Evolutionary conservation across 176 grass and related monocot genomes (phyloP), one percentile per base, ranked within the genome.

Genomic region (Zea luxurians): DNA sequence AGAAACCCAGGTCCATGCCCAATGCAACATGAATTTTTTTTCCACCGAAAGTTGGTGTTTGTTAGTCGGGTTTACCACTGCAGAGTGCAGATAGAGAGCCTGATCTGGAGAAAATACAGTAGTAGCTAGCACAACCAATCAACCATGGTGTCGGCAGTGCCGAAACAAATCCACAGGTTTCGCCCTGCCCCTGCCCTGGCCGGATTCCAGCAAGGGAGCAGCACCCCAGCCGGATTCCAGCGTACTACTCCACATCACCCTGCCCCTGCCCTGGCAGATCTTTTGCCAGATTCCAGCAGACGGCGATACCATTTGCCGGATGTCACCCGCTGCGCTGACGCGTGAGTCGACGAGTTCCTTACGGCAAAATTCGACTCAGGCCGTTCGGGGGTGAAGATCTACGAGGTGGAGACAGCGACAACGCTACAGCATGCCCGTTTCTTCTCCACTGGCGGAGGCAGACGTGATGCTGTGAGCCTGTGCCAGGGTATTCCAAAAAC

Each of bases 261-360:
- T 50, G 48, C 48, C 48, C 4, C 13, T 75, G 44, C n/a, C n/a
- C n/a, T n/a, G 27, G 54, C 5, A 58, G 47, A 17, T 55, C 46
- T 18, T 70, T 8, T 27, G 52, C 38, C 52, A 17, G 34, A 65
- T 34, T 44, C 48, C 49, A 54, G 50, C 50, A 18, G 13, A 59
- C 38, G 42, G 68, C 66, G 38, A 66, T 48, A 70, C 36, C 38
- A 65, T 74, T 16, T 85, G 48, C 77, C 41, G 61, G 61, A 48
- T 76, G 13, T 12, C 37, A 40, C 1, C 72, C 11, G 66, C 66
- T 69, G 66, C 41, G 66, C 66, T 68, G 66, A 21, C 17, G 17
- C 27, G 27, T 27, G 27, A 27, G 27, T 1, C 27, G 38, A 40
- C 38, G 38, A 45, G n/a, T 47, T 66, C 18, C 64, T 13, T 50